Percentiles rank a stretch among this genome's conserved stretches.
phyloP scores from a whole-genome alignment of 2,329 filamentous ascomycete species.

The Diaporthe citri region DNA sequence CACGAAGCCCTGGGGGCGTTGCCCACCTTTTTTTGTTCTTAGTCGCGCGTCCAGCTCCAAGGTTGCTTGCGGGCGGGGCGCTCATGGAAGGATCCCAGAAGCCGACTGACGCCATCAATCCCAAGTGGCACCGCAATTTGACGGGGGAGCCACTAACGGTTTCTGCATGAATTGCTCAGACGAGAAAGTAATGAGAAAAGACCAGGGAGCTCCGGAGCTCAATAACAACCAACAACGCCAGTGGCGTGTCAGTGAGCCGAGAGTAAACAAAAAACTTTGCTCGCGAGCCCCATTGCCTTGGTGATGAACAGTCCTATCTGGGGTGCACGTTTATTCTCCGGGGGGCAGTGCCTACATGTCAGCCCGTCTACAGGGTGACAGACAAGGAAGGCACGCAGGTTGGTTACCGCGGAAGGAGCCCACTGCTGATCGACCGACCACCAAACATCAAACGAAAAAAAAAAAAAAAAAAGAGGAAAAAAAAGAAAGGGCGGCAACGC shows the following conservation, averaged over 20 bases:
- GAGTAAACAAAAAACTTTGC: conserved; percentile 18
- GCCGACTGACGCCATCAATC: conserved; percentile 39
- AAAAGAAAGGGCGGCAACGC: neutral
- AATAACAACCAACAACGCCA: conserved; percentile 26
- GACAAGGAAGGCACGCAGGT: neutral
- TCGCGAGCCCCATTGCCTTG: conserved; percentile 11
- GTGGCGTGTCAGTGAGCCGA: conserved; percentile 21
- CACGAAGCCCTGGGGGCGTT: conserved; percentile 20
- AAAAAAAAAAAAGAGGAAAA: too few relatives aligned
- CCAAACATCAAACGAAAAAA: neutral
- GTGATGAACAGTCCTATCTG: neutral
- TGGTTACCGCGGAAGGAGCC: neutral
- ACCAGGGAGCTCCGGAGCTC: conserved; percentile 30
- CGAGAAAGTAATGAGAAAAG: conserved; percentile 33
- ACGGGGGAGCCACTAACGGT: conserved; percentile 41
- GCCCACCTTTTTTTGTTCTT: conserved; percentile 6
- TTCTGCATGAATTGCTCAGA: conserved; percentile 41
- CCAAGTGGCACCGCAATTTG: conserved; percentile 44
- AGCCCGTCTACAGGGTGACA: neutral
- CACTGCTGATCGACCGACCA: neutral
- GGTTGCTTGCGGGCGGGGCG: conserved; percentile 32
- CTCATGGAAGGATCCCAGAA: conserved; percentile 31
- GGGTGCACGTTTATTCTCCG: too few relatives aligned
- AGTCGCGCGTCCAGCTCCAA: conserved; percentile 22
- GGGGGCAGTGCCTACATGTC: neutral